Base-by-base conservation (phyloP, 2,329 filamentous ascomycete genomes). In the Ceratocystis variospora region DNA sequence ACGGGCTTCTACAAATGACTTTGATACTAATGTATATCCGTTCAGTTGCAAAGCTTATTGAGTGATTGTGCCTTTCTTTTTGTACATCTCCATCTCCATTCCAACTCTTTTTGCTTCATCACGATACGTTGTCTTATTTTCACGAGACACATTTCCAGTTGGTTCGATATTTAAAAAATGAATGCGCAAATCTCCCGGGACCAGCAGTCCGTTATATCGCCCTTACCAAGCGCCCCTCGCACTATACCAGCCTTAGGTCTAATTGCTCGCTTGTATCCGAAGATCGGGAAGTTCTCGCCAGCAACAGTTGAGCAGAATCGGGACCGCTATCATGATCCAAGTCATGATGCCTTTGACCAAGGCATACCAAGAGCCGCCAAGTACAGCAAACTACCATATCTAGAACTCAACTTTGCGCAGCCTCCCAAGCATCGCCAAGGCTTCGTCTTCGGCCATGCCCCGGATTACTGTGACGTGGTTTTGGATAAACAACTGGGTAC, bases 381-480 rank as follows among this genome's bases (percentile, higher is more conserved):
- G 53, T 65, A 65, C 37, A 19, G 10, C 0, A 6, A 37, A 12
- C 50, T 65, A 12, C 50, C 63, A n/a, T 65, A 61, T 33, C 8
- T 65, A 15, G 50, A 65, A 17, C 25, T 65, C 12, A 59, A 53
- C 25, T 65, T 65, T 28, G 19, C 19, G 10, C 33, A 65, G 15
- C 63, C 63, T 4, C 63, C 63, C 37, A 57, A 59, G 15, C 25
- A 65, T 28, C 53, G 53, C 55, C 63, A 65, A 7, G 63, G 63
- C 22, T 65, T 65, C 41, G 31, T 46, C 6, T 65, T 65, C 28
- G 63, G 63, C n/a, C 28, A 61, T 5, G 57, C 28, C 5, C 53
- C 22, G 17, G 22, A 57, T 6, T 5, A 12, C 25, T 65, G 63
- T 25, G 63, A 65, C 15, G 53, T 65, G 15, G 53, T 65, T 10